Conservation (phyloP, 139 green algal species). For the Chlamydomonas asymmetrica region DNA sequence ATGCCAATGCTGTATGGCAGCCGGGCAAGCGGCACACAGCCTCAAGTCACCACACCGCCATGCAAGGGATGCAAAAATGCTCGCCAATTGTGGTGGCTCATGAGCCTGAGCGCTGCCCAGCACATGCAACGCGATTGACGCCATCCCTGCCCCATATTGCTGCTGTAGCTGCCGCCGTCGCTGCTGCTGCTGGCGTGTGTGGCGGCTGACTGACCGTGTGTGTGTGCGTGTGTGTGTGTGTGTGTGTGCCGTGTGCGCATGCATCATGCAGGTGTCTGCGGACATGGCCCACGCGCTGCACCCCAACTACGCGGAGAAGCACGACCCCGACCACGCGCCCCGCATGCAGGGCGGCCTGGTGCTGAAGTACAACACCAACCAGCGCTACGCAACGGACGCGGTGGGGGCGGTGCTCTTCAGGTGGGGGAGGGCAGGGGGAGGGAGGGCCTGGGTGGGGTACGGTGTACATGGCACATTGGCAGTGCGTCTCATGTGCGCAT, state of each 20-base stretch:
- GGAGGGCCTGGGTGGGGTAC: neutral
- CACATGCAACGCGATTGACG: too few species aligned
- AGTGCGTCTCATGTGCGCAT: too few species aligned
- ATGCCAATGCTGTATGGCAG: too few species aligned
- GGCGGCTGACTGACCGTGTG: too few species aligned
- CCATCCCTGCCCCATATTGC: neutral
- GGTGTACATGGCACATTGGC: too few species aligned
- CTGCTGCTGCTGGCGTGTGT: neutral
- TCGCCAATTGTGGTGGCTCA: too few species aligned
- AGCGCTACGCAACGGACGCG: slow-evolving; percentile 92
- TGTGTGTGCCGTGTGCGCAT: too few species aligned
- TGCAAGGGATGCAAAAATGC: too few species aligned
- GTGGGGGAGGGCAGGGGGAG: slow-evolving; percentile 24
- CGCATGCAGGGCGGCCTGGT: slow-evolving; percentile 79
- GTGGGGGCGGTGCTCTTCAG: slow-evolving; percentile 86
- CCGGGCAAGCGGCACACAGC: too few species aligned
- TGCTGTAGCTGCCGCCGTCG: neutral
- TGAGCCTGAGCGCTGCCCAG: too few species aligned
- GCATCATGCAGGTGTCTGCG: slow-evolving; percentile 64
- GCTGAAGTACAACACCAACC: slow-evolving; percentile 96
- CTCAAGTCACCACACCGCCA: too few species aligned
- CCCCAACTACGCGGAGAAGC: slow-evolving; percentile 86
- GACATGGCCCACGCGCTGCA: slow-evolving; percentile 98
- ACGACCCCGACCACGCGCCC: slow-evolving; percentile 76
- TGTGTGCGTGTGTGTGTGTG: too few species aligned